Evolutionary conservation across 768 basidiomycete species (phyloP), one percentile per base, ranked within the genome.

Genomic region (Leccinum disarticulatum): DNA sequence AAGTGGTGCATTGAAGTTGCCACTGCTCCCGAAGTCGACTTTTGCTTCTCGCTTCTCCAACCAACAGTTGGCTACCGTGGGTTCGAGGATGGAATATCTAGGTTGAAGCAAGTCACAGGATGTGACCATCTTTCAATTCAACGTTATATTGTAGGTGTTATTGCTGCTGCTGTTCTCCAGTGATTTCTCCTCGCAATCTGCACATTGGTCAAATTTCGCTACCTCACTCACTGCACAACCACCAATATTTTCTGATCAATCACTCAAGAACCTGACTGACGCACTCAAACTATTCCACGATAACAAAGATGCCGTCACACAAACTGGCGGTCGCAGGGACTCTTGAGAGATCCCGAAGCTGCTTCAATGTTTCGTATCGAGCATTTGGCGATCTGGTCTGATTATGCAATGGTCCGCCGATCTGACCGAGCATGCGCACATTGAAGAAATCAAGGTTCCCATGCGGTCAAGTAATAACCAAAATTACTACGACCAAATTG

Each of bases 391-490:
- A 6, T 41, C 38, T 41, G 38, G 38, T 41, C 38, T 17, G 0
- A 19, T 47, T 11, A 61, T 54, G 15, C 47, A 54, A 8, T 56
- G 47, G 55, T 61, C 52, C 2, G 15, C 46, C 13, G 22, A 60
- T 35, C 6, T 49, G 1, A 61, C 52, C 1, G 19, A 61, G 33
- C 57, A 58, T 28, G 43, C 46, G 3, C 55, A 55, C 10, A 6
- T 55, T n/a, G n/a, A 46, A 8, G 43, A 55, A 22, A 47, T 55
- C 28, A 52, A 58, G 27, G 11, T 22, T 8, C 57, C 43, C 0
- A 33, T 52, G 22, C n/a, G 8, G 19, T 6, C 6, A 10, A 33
- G 55, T 13, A 55, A 55, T n/a, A n/a, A n/a, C n/a, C n/a, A n/a
- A n/a, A n/a, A n/a, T n/a, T n/a, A n/a, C n/a, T n/a, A n/a, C n/a